Conservation (phyloP, 2,329 filamentous ascomycete species). For the Fonsecaea erecta region DNA sequence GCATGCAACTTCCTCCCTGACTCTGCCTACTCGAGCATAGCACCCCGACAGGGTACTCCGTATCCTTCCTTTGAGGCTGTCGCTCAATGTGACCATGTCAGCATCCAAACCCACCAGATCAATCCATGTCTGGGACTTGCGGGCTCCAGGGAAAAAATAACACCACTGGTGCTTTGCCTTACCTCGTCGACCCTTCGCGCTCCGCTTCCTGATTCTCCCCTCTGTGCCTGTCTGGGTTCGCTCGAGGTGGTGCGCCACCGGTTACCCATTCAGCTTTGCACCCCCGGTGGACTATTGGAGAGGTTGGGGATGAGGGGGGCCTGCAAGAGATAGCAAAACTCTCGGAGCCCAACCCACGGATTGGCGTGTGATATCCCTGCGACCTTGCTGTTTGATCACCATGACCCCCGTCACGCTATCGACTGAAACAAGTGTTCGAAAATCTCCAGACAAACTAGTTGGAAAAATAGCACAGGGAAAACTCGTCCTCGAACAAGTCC, state of each 20-base stretch:
- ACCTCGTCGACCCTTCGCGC: slow-evolving; percentile 8
- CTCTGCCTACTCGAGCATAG: slow-evolving; percentile 15
- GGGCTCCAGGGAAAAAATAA: slow-evolving; percentile 14
- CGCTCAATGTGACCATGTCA: slow-evolving; percentile 34
- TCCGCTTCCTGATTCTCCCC: slow-evolving; percentile 5
- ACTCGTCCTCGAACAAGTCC: slow-evolving; percentile 12
- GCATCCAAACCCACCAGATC: slow-evolving; percentile 24
- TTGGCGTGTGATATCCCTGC: slow-evolving; percentile 28
- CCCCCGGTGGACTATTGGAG: slow-evolving; percentile 20
- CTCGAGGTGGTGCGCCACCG: slow-evolving; percentile 9
- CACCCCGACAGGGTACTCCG: slow-evolving; percentile 12
- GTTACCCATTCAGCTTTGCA: slow-evolving; percentile 12
- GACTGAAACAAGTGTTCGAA: slow-evolving; percentile 29
- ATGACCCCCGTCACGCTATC: slow-evolving; percentile 28
- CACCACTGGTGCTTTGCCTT: not conserved
- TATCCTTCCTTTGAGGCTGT: slow-evolving; percentile 22
- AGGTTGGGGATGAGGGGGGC: slow-evolving; percentile 19
- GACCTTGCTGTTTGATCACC: slow-evolving; percentile 32
- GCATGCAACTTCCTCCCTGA: slow-evolving; percentile 12
- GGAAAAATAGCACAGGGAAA: slow-evolving; percentile 16
- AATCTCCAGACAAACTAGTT: slow-evolving; percentile 17
- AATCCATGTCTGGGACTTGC: slow-evolving; percentile 10
- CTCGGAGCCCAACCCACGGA: slow-evolving; percentile 11
- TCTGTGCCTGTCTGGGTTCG: slow-evolving; percentile 21
- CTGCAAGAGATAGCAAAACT: not conserved